phyloP scores from a whole-genome alignment of 2,329 filamentous ascomycete species.

The Nigrospora oryzae region DNA sequence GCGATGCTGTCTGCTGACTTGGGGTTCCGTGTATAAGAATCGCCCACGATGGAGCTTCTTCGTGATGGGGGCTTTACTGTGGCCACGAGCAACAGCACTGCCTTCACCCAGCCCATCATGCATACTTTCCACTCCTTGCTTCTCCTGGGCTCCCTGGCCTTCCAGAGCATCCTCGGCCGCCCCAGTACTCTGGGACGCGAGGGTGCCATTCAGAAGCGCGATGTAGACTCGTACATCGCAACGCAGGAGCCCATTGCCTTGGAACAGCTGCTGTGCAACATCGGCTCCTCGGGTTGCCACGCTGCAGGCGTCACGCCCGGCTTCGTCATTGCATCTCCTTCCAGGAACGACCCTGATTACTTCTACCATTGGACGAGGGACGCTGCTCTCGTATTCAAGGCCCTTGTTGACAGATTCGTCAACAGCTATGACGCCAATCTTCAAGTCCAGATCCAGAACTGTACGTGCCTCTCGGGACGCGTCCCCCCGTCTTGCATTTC shows the following conservation, averaged over 20 bases:
- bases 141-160: conserved; percentile 40
- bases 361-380: conserved; percentile 77
- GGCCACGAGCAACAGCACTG: conserved; percentile 13
- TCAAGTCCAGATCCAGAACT: conserved; percentile 56
- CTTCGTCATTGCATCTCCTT: conserved; percentile 49
- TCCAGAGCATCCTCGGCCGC: conserved; percentile 41
- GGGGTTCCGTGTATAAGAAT: conserved; percentile 15
- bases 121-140: conserved; percentile 40
- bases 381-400: conserved; percentile 61
- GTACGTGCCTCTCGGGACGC: background rate
- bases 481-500: too few relatives aligned
- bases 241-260: conserved; percentile 43
- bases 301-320: conserved; percentile 38
- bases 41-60: conserved; percentile 13
- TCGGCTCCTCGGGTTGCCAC: conserved; percentile 45
- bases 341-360: conserved; percentile 43
- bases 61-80: conserved; percentile 8
- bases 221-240: conserved; percentile 44
- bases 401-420: conserved; percentile 56
- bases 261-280: conserved; percentile 47
- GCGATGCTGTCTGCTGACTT: conserved; percentile 4
- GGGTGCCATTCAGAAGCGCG: conserved; percentile 31
- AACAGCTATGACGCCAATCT: conserved; percentile 49
- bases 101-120: conserved; percentile 33
- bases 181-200: conserved; percentile 26